Evolutionary conservation across 306 rosid species (phyloP), one percentile per base, ranked within the genome.

Genomic region (Arachis stenosperma): DNA sequence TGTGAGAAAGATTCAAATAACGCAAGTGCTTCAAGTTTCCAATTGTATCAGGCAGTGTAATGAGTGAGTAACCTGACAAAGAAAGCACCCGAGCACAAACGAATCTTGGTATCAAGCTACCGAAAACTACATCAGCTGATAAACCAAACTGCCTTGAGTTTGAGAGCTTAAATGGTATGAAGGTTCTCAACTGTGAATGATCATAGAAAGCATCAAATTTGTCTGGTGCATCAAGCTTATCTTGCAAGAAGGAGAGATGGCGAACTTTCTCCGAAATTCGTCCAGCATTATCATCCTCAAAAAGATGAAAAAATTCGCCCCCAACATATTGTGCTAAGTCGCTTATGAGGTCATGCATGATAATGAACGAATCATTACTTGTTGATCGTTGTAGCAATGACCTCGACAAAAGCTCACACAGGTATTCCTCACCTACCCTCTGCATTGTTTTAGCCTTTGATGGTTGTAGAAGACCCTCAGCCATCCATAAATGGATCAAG

Each of bases 401-500:
- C 65, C 83, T 46, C 0, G 65, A 82, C 7, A 78, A 5, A 2
- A 78, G 62, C 8, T 82, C 75, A 0, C 0, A n/a, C 12, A 82
- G 43, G 55, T 78, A 83, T 3, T 66, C 52, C 13, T 69, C 22
- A 0, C 86, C 84, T 12, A 71, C 40, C 33, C 67, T 65, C 27
- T 70, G 77, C 9, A 67, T 29, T 14, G 61, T 54, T 6, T 30
- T 61, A 3, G 9, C n/a, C 2, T 3, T 6, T 27, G 39, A 8
- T 33, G 61, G 72, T 10, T 5, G 79, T 7, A 84, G 8, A 22
- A 80, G 47, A 1, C 80, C 84, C 37, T 84, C 79, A 15, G 84
- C 87, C 84, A 84, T 84, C 87, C 87, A 83, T 0, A 76, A 3
- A 11, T 54, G 30, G 5, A 80, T 62, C 7, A 79, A 29, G 5